phyloP scores from a whole-genome alignment of 2,329 filamentous ascomycete species.

The Scleromitrula shiraiana region DNA sequence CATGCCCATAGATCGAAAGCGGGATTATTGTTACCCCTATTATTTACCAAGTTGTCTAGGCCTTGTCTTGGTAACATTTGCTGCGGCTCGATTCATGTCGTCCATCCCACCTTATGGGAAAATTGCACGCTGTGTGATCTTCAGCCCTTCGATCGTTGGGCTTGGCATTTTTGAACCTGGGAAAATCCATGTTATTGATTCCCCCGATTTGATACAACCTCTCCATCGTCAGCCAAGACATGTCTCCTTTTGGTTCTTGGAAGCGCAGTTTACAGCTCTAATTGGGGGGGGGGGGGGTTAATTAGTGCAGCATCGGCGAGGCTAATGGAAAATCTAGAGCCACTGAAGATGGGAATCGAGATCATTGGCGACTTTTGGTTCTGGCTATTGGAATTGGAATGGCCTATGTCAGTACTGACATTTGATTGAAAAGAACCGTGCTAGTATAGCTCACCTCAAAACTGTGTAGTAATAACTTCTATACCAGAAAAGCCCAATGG shows the following conservation, averaged over 20 bases:
- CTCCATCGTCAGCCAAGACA: background rate
- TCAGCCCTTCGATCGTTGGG: background rate
- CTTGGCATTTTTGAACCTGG: background rate
- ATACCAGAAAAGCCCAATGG: background rate
- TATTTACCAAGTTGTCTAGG: background rate
- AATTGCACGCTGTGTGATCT: background rate
- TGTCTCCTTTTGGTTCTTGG: background rate
- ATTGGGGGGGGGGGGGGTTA: too few species aligned
- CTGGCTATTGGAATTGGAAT: background rate
- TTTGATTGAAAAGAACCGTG: background rate
- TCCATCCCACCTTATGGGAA: background rate
- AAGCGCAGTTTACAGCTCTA: too few species aligned
- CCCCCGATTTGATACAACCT: background rate
- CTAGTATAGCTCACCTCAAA: background rate
- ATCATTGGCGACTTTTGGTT: conserved; percentile 1
- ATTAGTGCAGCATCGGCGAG: background rate
- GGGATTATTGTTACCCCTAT: background rate
- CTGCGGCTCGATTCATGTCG: background rate
- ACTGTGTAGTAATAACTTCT: background rate
- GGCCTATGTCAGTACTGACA: background rate
- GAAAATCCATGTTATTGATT: background rate
- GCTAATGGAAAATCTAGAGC: background rate
- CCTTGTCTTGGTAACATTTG: background rate
- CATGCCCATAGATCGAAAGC: background rate
- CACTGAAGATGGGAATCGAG: background rate